phyloP scores from a whole-genome alignment of 768 basidiomycete genomes.

The Tylopilus subfusipes region DNA sequence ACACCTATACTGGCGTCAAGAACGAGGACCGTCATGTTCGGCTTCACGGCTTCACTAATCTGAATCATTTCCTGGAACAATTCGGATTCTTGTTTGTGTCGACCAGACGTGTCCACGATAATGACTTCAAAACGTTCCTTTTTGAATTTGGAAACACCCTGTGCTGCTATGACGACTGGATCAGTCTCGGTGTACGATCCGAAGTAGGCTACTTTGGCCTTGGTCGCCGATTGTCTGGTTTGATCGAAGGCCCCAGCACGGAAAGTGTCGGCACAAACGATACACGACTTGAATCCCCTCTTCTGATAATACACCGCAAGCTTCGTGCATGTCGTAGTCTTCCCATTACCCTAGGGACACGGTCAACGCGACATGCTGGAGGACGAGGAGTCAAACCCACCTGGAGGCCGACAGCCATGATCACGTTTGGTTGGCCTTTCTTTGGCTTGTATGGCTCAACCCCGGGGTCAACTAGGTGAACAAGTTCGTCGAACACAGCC shows the following conservation, averaged over 20 bases:
- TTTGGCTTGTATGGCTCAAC: conserved; percentile 95
- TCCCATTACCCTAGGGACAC: conserved; percentile 79
- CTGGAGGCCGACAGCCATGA: conserved; percentile 98
- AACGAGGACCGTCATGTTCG: conserved; percentile 93
- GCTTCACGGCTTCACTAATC: conserved; percentile 89
- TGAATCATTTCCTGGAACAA: conserved; percentile 98
- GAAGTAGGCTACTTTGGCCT: conserved; percentile 98
- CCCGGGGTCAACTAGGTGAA: conserved; percentile 91
- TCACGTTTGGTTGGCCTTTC: conserved; percentile 89
- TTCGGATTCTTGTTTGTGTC: conserved; percentile 96
- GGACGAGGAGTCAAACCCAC: conserved; percentile 38
- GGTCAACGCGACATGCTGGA: neutral
- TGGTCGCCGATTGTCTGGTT: conserved; percentile 96
- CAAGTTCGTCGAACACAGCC: conserved; percentile 97
- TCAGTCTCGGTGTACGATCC: conserved; percentile 99
- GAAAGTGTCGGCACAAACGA: conserved; percentile 99
- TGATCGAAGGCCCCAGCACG: conserved; percentile 99
- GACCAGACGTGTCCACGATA: conserved; percentile 96
- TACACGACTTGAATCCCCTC: conserved; percentile 93
- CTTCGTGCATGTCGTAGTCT: conserved; percentile 99
- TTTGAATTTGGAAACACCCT: conserved; percentile 96
- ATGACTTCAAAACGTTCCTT: conserved; percentile 98
- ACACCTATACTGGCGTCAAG: conserved; percentile 95
- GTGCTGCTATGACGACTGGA: conserved; percentile 89
- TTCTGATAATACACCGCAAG: conserved; percentile 97